Conservation (phyloP, 202 grass and related monocot species). For the Zoysia matrella region DNA sequence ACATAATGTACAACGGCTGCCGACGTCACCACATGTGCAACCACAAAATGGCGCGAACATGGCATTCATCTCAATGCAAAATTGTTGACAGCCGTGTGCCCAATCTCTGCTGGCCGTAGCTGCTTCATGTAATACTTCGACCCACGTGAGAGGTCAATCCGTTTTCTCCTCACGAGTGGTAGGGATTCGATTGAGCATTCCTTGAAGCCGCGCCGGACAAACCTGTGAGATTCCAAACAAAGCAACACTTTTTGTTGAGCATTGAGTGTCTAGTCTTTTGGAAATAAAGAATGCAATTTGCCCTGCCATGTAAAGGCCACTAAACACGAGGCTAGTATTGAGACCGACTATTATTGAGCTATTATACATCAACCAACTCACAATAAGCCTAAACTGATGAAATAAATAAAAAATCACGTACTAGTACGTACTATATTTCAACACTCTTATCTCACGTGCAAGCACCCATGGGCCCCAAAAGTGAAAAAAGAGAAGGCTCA, state of each 20-base stretch:
- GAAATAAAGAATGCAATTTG: not conserved
- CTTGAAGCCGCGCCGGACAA: slow-evolving; percentile 84
- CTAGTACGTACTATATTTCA: too few species aligned
- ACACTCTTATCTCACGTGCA: too few species aligned
- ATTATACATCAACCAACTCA: too few species aligned
- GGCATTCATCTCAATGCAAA: slow-evolving; percentile 43
- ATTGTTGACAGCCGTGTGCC: slow-evolving; percentile 41
- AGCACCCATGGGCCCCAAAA: too few species aligned
- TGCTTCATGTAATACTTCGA: slow-evolving; percentile 91
- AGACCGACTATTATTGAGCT: too few species aligned
- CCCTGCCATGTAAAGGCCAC: too few species aligned
- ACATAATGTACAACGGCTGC: slow-evolving; percentile 24
- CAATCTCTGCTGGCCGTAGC: slow-evolving; percentile 55
- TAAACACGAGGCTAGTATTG: too few species aligned
- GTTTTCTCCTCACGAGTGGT: slow-evolving; percentile 63
- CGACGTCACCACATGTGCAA: slow-evolving; percentile 12
- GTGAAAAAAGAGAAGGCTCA: too few species aligned
- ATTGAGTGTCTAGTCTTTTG: not conserved
- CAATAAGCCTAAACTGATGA: too few species aligned
- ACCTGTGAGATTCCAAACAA: slow-evolving; percentile 52
- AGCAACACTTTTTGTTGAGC: not conserved
- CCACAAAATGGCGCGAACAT: not conserved
- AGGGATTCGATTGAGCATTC: slow-evolving; percentile 81
- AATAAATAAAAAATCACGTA: too few species aligned
- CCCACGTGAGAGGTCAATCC: slow-evolving; percentile 76